Percentiles rank a stretch among this genome's conserved stretches.
phyloP scores from a whole-genome alignment of 228 moss, liverwort and hornwort genomes.

The Sphagnum fallax region DNA sequence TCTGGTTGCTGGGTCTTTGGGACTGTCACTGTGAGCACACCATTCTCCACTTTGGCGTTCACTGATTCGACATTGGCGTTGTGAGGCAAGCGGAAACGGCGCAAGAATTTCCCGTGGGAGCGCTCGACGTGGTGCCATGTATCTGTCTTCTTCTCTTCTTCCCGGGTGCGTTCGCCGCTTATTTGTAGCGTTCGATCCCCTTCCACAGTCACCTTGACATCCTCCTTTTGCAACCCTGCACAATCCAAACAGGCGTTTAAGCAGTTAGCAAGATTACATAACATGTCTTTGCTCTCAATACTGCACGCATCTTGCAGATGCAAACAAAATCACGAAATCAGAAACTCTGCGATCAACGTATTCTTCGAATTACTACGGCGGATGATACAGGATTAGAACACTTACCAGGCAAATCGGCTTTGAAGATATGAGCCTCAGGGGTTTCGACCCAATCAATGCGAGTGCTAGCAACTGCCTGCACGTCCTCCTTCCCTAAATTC shows the following conservation, averaged over 20 bases:
- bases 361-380: too few species aligned
- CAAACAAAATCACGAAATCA: too few species aligned
- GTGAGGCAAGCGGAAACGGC: conserved; percentile 52
- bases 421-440: conserved; percentile 15
- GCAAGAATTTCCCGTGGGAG: conserved; percentile 43
- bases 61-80: conserved; percentile 36
- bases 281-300: too few species aligned
- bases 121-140: conserved; percentile 57
- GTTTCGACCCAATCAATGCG: conserved; percentile 37
- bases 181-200: conserved; percentile 44
- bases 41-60: conserved; percentile 38
- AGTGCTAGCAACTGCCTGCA: conserved; percentile 11
- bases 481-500: conserved; percentile 12
- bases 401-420: conserved; percentile 33
- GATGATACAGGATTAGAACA: too few species aligned
- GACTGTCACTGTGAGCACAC: conserved; percentile 56
- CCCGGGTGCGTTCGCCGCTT: conserved; percentile 33
- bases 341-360: too few species aligned
- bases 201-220: conserved; percentile 56
- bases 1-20: conserved; percentile 18
- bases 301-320: too few species aligned
- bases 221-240: conserved; percentile 44
- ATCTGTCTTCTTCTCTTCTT: conserved; percentile 38
- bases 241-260: background rate
- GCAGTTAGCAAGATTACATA: too few species aligned